Evolutionary conservation across 805 yeast genomes (phyloP), one percentile per base, ranked within the genome.

Genomic region (Sugiyamaella marilandica): DNA sequence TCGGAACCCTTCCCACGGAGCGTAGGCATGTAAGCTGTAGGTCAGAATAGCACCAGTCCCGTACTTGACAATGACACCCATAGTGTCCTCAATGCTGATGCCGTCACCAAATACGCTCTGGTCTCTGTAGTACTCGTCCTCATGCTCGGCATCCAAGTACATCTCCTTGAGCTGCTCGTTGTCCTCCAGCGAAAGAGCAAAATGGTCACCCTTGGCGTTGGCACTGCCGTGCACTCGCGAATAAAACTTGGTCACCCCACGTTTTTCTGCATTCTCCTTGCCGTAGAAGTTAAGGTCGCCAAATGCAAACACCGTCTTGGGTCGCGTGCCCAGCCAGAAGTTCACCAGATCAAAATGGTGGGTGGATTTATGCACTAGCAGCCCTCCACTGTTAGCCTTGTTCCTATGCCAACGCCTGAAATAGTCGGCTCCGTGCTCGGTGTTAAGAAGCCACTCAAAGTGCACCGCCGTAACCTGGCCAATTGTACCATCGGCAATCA

Each of bases 71-170:
- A 45, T 34, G 26, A 48, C 51, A 7, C 49, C 56, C 56, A 53
- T 43, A 16, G 56, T 53, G 33, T 53, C 56, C 37, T 53, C 56
- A 34, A 53, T 53, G 35, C 53, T 49, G 46, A 53, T 53, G 13
- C 56, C 56, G 37, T 53, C 56, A 4, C 56, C 56, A 33, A 53
- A 53, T 3, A 53, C 56, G 26, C 52, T 48, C 33, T 53, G 56
- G 33, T 53, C 56, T 33, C 56, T 45, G 48, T 41, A 53, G 45
- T 53, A 53, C 31, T 41, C 41, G 34, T 53, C 56, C 29, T 53
- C 56, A 33, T 53, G 56, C 39, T 53, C 56, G 10, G 56, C 56
- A 45, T 53, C 56, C 13, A 53, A 41, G 29, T 53, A 53, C 53
- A 53, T 45, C 3, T 19, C 52, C 34, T 53, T 49, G 21, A 53